Evolutionary conservation across 2,329 filamentous ascomycete species (phyloP).

Genomic region (Colletotrichum sp.): DNA sequence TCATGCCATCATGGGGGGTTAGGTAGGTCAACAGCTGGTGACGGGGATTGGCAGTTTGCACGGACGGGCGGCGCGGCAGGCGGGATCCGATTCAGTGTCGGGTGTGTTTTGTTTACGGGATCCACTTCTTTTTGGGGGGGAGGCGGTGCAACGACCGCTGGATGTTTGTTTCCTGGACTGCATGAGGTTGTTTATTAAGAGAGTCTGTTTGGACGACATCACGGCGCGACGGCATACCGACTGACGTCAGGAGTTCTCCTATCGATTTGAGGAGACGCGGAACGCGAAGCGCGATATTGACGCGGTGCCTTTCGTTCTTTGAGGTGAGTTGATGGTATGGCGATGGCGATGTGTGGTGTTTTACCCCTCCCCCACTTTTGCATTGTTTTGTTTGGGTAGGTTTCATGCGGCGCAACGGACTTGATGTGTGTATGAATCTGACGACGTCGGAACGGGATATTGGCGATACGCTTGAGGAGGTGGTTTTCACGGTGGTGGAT

Average conservation of each 20-base stretch:
- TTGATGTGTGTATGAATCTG: background rate
- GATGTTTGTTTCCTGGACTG: background rate
- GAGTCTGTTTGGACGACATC: background rate
- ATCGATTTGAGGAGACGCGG: background rate
- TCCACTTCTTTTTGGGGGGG: background rate
- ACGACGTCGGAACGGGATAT: background rate
- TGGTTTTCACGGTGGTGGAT: background rate
- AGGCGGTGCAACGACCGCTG: background rate
- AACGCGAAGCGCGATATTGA: background rate
- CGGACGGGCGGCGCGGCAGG: background rate
- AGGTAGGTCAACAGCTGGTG: background rate
- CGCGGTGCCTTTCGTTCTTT: background rate
- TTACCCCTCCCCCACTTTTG: background rate
- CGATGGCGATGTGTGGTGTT: background rate
- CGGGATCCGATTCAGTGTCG: background rate
- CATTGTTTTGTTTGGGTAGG: background rate
- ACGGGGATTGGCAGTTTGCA: background rate
- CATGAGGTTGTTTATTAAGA: background rate
- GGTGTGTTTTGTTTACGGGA: background rate
- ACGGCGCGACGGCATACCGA: background rate
- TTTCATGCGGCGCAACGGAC: background rate
- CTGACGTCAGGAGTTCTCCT: background rate
- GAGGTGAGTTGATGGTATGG: background rate
- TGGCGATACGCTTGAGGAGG: background rate
- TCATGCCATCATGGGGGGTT: background rate